Conservation (phyloP, 306 rosid genomes). For the Senna siamea region DNA sequence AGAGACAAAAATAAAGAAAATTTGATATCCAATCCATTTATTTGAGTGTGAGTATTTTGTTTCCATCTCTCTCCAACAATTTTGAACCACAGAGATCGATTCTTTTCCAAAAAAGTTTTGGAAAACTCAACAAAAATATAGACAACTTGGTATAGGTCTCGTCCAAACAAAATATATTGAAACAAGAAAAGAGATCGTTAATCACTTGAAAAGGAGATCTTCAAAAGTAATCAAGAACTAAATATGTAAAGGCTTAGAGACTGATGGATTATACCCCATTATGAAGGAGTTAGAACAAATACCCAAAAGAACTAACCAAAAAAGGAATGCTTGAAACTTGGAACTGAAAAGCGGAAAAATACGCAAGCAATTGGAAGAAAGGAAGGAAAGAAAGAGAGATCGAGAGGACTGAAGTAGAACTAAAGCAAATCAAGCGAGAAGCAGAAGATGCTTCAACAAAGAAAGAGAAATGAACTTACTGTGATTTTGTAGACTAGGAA, state of each 20-base stretch:
- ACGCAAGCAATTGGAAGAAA: neutral
- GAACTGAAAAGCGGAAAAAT: neutral
- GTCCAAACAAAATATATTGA: neutral
- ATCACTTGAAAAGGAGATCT: neutral
- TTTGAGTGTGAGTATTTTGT: no score
- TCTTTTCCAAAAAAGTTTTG: no score
- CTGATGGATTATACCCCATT: neutral
- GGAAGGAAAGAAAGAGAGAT: no score
- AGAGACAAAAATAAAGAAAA: no score
- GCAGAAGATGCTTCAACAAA: constrained; percentile 16
- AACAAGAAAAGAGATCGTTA: neutral
- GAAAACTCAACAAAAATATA: no score
- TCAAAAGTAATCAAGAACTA: no score
- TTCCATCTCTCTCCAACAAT: no score
- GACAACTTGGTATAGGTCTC: no score
- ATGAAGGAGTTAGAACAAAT: neutral
- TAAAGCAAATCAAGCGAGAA: neutral
- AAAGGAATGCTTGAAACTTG: neutral
- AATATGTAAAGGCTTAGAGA: neutral
- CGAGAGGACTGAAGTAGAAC: neutral
- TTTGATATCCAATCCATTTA: no score
- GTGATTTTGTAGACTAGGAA: neutral
- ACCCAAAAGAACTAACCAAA: neutral
- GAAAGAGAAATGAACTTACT: constrained; percentile 24
- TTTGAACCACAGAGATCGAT: no score